Evolutionary conservation across 805 yeast genomes (phyloP), one percentile per base, ranked within the genome.

Genomic region (Phaffomyces antillensis): DNA sequence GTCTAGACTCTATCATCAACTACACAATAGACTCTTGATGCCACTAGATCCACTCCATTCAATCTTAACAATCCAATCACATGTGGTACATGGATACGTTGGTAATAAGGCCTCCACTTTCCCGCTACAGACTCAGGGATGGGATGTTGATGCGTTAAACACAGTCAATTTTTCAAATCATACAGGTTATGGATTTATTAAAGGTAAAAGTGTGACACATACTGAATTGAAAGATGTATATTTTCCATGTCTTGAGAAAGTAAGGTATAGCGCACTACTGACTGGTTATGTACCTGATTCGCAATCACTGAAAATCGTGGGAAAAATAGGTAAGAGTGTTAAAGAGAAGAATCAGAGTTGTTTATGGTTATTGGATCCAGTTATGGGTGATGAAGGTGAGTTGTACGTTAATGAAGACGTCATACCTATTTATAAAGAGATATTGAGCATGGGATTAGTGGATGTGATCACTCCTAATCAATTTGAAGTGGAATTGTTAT

Each of bases 391-490:
- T 58, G 85, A 83, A 54, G 86, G 86, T 23, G 72, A 73, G 46
- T 51, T 84, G 20, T 84, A 84, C 52, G 93, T 84, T 4, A 75
- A 76, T 43, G 68, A 70, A 33, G 69, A 67, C 32, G 80, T 76
- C 2, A 73, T 85, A 7, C 83, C 95, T 0, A 74, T 73, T 5
- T 81, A 83, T 53, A 67, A 70, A 53, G 51, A 63, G 5, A 65
- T 80, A 13, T 57, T 82, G 26, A 51, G 60, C 17, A 52, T 55
- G 36, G 77, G 72, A 7, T 55, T 50, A 2, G 84, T 89, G 9
- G 87, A 85, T 52, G 66, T 87, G 9, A 77, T 86, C 15, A 90
- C 97, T 0, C 98, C 98, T 3, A 90, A 90, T 61, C 95, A 86
- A 60, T 91, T 84, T 62, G 98, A 90, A 60, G 72, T 84, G 16